phyloP scores from a whole-genome alignment of 164 flowering plant species.

The Aristolochia fimbriata region DNA sequence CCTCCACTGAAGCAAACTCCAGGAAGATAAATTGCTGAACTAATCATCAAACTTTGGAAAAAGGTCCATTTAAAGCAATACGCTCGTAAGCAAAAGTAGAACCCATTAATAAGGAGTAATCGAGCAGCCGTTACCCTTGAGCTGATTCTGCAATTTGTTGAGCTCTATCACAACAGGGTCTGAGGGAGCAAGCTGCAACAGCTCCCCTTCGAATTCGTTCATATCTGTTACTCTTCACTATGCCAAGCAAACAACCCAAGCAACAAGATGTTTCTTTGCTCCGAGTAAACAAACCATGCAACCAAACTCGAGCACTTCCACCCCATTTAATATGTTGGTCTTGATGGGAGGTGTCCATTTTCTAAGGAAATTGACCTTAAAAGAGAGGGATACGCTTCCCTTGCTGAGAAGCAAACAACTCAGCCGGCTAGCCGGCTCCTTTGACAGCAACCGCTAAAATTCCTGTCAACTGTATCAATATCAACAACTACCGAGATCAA shows the following conservation, averaged over 20 bases:
- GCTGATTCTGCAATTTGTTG: conserved; percentile 63
- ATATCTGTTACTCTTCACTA: conserved; percentile 28
- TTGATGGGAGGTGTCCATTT: conserved; percentile 19
- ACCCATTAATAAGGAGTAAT: not conserved
- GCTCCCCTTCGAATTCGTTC: conserved; percentile 26
- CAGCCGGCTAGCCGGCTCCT: conserved; percentile 44
- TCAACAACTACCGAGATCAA: not conserved
- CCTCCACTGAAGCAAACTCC: not conserved
- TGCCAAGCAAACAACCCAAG: conserved; percentile 3
- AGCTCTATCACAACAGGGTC: conserved; percentile 68
- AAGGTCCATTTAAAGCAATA: not conserved
- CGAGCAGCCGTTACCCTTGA: conserved; percentile 41
- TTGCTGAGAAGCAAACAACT: conserved; percentile 25
- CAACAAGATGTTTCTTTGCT: not conserved
- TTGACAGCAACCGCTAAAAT: conserved; percentile 29
- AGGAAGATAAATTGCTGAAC: not conserved
- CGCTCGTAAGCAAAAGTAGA: not conserved
- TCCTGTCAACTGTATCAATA: not conserved
- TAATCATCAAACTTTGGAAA: not conserved
- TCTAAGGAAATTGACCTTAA: conserved; percentile 25
- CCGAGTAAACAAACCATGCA: conserved; percentile 5
- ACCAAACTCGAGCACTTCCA: conserved; percentile 5
- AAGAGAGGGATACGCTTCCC: conserved; percentile 41
- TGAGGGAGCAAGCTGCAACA: conserved; percentile 27
- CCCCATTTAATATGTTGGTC: conserved; percentile 11